Evolutionary conservation across 1,284 basidiomycete genomes (phyloP).

Genomic region (Stygiomarasmius scandens): DNA sequence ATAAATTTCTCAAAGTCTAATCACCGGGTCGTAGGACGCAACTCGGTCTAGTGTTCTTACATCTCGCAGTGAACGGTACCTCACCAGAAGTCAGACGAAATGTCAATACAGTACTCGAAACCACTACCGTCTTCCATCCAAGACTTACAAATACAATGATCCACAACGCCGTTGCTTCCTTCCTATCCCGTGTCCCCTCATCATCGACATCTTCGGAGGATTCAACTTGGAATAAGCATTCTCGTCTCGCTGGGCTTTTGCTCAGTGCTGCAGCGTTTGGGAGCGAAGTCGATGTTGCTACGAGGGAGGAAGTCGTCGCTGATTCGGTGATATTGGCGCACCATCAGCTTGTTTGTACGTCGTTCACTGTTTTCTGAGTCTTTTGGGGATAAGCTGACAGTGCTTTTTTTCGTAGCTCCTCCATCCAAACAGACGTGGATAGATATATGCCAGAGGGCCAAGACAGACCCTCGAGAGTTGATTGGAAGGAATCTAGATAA

Average conservation of each 20-base stretch:
- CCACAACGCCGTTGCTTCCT: slow-evolving; percentile 55
- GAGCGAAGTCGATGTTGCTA: slow-evolving; percentile 37
- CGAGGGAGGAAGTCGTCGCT: slow-evolving; percentile 50
- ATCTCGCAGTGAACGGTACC: slow-evolving; percentile 65
- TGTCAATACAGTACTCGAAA: slow-evolving; percentile 47
- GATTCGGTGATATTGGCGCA: slow-evolving; percentile 74
- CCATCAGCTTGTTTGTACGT: slow-evolving; percentile 67
- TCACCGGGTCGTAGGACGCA: slow-evolving; percentile 44
- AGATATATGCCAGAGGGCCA: slow-evolving; percentile 73
- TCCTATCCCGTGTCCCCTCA: slow-evolving; percentile 39
- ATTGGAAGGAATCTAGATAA: slow-evolving; percentile 52
- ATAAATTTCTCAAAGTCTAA: not conserved
- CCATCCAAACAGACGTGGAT: slow-evolving; percentile 78
- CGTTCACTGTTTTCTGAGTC: not conserved
- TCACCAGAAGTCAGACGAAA: slow-evolving; percentile 55
- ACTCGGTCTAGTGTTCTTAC: slow-evolving; percentile 67
- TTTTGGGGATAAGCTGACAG: not conserved
- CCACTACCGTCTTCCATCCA: slow-evolving; percentile 36
- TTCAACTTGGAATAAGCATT: slow-evolving; percentile 44
- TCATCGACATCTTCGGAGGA: slow-evolving; percentile 30
- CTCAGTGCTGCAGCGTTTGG: slow-evolving; percentile 48
- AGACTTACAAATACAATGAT: slow-evolving; percentile 55
- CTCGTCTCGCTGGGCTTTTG: slow-evolving; percentile 52
- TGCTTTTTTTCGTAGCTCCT: slow-evolving; percentile 43
- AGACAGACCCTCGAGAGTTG: slow-evolving; percentile 68